Percentiles rank a stretch among this genome's conserved stretches.
phyloP scores from a whole-genome alignment of 768 basidiomycete species.

The Rhodotorula babjevae region DNA sequence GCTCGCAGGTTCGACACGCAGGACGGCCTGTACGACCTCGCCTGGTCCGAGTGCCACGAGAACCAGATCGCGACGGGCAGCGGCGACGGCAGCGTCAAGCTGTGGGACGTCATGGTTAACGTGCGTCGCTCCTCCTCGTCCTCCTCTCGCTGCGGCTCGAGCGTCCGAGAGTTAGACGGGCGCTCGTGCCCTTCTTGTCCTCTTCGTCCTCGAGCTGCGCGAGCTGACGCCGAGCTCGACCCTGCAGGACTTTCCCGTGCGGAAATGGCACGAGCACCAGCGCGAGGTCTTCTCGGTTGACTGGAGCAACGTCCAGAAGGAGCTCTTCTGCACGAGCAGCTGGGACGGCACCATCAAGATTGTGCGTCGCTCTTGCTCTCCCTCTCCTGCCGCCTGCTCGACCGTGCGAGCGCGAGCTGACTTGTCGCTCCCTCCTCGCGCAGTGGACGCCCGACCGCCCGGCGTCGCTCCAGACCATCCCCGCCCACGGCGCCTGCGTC shows the following conservation, averaged over 20 bases:
- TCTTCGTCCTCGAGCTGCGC: no score
- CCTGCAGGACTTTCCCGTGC: slow-evolving; percentile 74
- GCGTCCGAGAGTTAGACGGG: no score
- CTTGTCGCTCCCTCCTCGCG: neutral
- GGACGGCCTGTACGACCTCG: slow-evolving; percentile 81
- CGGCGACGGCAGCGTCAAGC: slow-evolving; percentile 80
- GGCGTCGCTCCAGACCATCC: slow-evolving; percentile 71
- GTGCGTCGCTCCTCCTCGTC: slow-evolving; percentile 51
- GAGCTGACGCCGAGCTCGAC: slow-evolving; percentile 10
- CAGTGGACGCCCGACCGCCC: slow-evolving; percentile 85
- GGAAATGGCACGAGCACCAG: slow-evolving; percentile 89
- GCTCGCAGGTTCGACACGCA: slow-evolving; percentile 72
- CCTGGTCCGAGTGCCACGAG: slow-evolving; percentile 93
- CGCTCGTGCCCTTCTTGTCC: no score
- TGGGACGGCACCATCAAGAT: slow-evolving; percentile 91
- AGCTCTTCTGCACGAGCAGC: slow-evolving; percentile 75
- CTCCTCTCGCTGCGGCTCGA: neutral
- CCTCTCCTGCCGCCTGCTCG: neutral
- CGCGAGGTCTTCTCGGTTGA: slow-evolving; percentile 89
- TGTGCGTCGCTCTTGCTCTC: slow-evolving; percentile 52
- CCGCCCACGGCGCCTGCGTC: slow-evolving; percentile 77
- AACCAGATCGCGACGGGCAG: slow-evolving; percentile 85
- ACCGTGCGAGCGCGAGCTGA: neutral
- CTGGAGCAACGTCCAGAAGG: slow-evolving; percentile 91
- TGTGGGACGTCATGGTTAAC: slow-evolving; percentile 85